A percentile compares a stretch with the other conserved stretches of the same genome.
Conservation (phyloP, 1,139 yeast genomes). For the Suhomyces bokatorum region DNA sequence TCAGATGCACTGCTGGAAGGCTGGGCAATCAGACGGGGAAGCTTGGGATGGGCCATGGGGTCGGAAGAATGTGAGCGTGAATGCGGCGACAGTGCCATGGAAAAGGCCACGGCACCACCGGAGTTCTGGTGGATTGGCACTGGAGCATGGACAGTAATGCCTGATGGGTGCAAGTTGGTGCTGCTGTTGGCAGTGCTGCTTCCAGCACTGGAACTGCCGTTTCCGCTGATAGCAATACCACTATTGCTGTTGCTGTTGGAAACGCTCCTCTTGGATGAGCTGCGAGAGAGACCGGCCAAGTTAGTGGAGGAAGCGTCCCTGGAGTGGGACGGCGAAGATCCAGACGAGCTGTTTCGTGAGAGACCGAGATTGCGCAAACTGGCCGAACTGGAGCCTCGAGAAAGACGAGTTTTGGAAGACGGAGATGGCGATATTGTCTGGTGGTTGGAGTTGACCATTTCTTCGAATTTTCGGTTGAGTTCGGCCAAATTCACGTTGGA, state of each 20-base stretch:
- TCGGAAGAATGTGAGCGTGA: neutral
- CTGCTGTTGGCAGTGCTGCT: conserved; percentile 6
- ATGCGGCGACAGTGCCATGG: conserved; percentile 14
- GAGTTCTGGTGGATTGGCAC: neutral
- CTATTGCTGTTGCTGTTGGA: conserved; percentile 7
- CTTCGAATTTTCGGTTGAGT: conserved; percentile 26
- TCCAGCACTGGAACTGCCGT: too few species aligned
- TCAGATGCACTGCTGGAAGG: conserved; percentile 39
- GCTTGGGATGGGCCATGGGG: neutral
- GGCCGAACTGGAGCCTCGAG: conserved; percentile 25
- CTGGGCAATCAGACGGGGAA: conserved; percentile 14
- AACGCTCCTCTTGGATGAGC: conserved; percentile 15
- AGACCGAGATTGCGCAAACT: conserved; percentile 19
- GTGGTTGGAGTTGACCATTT: conserved; percentile 3
- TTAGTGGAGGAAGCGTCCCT: conserved; percentile 30
- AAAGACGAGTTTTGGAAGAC: conserved; percentile 7
- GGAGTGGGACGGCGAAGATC: conserved; percentile 33
- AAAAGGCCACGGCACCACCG: conserved; percentile 9
- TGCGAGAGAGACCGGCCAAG: conserved; percentile 17
- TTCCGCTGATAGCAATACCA: neutral
- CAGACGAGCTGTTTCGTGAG: conserved; percentile 22
- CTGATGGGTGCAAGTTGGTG: neutral
- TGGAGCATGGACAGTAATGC: conserved; percentile 3
- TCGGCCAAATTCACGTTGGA: conserved; percentile 36
- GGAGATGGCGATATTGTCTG: conserved; percentile 1